These are phyloP conservation scores for Paramarasmius palmivorus DNA, from an alignment of 1,284 basidiomycete species.

Conservation along the genomic window DNA sequence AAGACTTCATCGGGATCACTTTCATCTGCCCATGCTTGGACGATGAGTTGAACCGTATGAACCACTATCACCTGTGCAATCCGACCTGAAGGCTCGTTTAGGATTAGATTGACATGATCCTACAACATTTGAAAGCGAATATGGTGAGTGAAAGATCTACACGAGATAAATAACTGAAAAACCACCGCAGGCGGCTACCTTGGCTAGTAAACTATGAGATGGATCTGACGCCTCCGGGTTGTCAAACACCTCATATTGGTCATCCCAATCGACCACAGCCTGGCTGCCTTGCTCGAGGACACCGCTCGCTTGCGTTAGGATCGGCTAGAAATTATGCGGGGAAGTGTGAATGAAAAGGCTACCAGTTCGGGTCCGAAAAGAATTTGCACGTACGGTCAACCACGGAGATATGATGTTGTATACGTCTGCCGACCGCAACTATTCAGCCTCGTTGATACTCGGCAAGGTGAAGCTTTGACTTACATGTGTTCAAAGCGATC, in stretches of 20 bases:
- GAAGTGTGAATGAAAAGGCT: too few species aligned
- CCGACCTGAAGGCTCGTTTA: slow-evolving; percentile 74
- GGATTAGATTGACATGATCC: slow-evolving; percentile 66
- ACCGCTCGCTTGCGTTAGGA: slow-evolving; percentile 55
- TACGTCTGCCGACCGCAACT: slow-evolving; percentile 50
- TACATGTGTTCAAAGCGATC: slow-evolving; percentile 65
- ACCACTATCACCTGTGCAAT: slow-evolving; percentile 70
- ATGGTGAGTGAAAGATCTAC: background rate
- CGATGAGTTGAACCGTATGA: slow-evolving; percentile 61
- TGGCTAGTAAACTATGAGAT: slow-evolving; percentile 68
- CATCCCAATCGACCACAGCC: slow-evolving; percentile 69
- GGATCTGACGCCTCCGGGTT: slow-evolving; percentile 74
- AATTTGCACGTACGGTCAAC: slow-evolving; percentile 37
- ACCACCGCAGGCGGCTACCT: slow-evolving; percentile 32
- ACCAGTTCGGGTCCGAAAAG: too few species aligned
- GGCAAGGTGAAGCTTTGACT: slow-evolving; percentile 22
- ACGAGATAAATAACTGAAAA: slow-evolving; percentile 3
- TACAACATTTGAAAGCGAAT: too few species aligned
- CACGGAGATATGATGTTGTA: slow-evolving; percentile 75
- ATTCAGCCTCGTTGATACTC: slow-evolving; percentile 1
- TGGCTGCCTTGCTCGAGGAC: slow-evolving; percentile 66
- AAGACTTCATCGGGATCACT: slow-evolving; percentile 51
- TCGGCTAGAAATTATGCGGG: slow-evolving; percentile 51
- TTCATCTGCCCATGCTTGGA: slow-evolving; percentile 59
- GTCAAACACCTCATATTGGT: slow-evolving; percentile 74